Base-by-base conservation (phyloP, 2,329 filamentous ascomycete species). In the Geoglossum cookeanum region DNA sequence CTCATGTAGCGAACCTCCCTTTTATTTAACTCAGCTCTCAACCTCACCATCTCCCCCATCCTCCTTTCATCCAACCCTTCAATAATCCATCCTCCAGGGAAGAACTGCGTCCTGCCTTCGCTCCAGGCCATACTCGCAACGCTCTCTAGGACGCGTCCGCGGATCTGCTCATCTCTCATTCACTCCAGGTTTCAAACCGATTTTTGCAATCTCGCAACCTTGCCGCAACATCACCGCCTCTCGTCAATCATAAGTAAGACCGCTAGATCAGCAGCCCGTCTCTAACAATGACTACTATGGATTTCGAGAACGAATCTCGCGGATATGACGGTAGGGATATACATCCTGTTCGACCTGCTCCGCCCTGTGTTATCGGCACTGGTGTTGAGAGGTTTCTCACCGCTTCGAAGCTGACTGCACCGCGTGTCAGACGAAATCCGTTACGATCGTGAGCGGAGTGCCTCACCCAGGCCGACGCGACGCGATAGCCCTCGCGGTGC, bases 241-340 rank as follows among this genome's bases (percentile, higher is more conserved):
- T 37, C 49, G 6, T 22, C 33, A 30, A 32, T 22, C 29, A 3
- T 27, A 49, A 49, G 13, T 33, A 9, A 4, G 52, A 57, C 58
- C 39, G 55, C 30, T 55, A 61, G 35, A 22, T 35, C 29, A 45
- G 35, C 45, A 13, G 53, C 37, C 32, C 48, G 60, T 11, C 15
- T 44, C 6, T 22, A 52, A 49, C 55, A 73, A 73, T 70, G 69
- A 68, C 70, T 63, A 72, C 71, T 64, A 78, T 80, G 73, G 81
- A 85, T 64, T 84, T 81, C 73, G 80, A 84, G 67, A 77, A 76
- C 65, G 80, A 83, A 62, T 76, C 77, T 68, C 78, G 78, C 71
- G 75, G 74, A 65, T 85, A 83, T 69, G 80, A 83, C 61, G 81
- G 81, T 84, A 75, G 65, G 74, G 70, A 55, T 61, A 17, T 8